Conservation (phyloP, 257 asterid genomes). For the Nicotiana obtusifolia region DNA sequence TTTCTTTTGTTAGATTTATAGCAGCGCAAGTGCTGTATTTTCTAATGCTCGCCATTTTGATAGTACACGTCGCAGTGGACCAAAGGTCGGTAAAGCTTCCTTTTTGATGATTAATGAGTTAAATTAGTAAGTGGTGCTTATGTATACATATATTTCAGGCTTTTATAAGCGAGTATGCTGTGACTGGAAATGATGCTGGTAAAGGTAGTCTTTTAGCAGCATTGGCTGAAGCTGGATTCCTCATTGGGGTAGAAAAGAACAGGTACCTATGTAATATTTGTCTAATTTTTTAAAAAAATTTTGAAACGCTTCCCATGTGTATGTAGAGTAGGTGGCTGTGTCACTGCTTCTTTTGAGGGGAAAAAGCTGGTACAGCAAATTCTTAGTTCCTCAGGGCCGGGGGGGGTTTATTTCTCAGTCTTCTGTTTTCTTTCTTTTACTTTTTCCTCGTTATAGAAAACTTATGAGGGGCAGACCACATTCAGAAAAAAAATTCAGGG, state of each 20-base stretch:
- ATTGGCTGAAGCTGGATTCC: slow-evolving; percentile 87
- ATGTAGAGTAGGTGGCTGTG: background rate
- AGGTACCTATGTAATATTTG: slow-evolving; percentile 36
- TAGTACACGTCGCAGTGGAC: slow-evolving; percentile 58
- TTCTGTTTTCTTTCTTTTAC: no score
- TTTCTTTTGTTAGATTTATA: slow-evolving; percentile 55
- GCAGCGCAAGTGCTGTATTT: slow-evolving; percentile 48
- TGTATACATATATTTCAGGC: slow-evolving; percentile 42
- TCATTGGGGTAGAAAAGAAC: slow-evolving; percentile 80
- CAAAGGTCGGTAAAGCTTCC: slow-evolving; percentile 55
- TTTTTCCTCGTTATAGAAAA: background rate
- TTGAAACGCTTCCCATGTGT: background rate
- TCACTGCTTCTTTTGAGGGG: background rate
- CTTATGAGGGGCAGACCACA: background rate
- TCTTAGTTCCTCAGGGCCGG: background rate
- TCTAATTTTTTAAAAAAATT: background rate
- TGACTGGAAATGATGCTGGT: slow-evolving; percentile 76
- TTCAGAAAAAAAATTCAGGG: background rate
- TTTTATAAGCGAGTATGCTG: slow-evolving; percentile 97
- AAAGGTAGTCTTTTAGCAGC: slow-evolving; percentile 88
- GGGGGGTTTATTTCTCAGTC: background rate
- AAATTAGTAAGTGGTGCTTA: background rate
- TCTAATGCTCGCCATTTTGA: slow-evolving; percentile 47
- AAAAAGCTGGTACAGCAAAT: background rate
- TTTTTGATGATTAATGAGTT: slow-evolving; percentile 7